These are phyloP conservation scores for Verticillium zaregamsianum DNA, from an alignment of 2,329 filamentous ascomycete genomes.

Conservation along the genomic window DNA sequence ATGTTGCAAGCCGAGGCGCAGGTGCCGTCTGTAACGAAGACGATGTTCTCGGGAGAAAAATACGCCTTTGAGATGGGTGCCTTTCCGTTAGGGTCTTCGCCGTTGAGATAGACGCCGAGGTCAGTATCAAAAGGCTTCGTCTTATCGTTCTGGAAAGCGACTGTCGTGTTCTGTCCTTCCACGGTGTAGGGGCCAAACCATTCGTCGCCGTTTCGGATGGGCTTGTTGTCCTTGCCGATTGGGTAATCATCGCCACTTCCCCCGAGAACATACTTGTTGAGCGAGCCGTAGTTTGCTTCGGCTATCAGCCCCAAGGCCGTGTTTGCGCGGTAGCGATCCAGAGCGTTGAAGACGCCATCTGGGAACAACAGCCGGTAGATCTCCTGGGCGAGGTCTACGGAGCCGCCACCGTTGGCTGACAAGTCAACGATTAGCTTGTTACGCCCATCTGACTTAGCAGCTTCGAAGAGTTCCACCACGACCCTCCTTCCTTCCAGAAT, in stretches of 20 bases:
- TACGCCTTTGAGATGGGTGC: background rate
- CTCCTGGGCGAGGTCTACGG: slow-evolving; percentile 39
- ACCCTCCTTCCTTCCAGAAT: slow-evolving; percentile 13
- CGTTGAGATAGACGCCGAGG: background rate
- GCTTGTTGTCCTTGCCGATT: slow-evolving; percentile 13
- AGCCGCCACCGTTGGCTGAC: slow-evolving; percentile 56
- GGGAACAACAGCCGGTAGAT: slow-evolving; percentile 40
- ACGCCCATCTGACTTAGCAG: slow-evolving; percentile 41
- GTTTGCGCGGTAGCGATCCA: slow-evolving; percentile 5
- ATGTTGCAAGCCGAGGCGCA: slow-evolving; percentile 59
- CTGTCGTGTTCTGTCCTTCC: slow-evolving; percentile 6
- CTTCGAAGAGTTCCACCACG: slow-evolving; percentile 37
- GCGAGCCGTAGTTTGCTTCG: slow-evolving; percentile 2
- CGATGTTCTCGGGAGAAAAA: slow-evolving; percentile 34
- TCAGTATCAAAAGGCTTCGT: background rate
- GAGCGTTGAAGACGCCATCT: slow-evolving; percentile 9
- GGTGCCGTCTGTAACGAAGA: slow-evolving; percentile 47
- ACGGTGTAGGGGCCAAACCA: slow-evolving; percentile 3
- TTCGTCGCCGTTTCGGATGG: slow-evolving; percentile 21
- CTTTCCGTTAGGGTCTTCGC: slow-evolving; percentile 4
- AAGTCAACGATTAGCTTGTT: slow-evolving; percentile 62
- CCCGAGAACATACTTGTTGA: slow-evolving; percentile 13
- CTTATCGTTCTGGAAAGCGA: slow-evolving; percentile 5
- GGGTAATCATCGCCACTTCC: background rate
- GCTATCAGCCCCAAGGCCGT: background rate